These are phyloP conservation scores for Musa troglodytarum DNA, from an alignment of 176 grass and related monocot genomes.

Conservation along the genomic window DNA sequence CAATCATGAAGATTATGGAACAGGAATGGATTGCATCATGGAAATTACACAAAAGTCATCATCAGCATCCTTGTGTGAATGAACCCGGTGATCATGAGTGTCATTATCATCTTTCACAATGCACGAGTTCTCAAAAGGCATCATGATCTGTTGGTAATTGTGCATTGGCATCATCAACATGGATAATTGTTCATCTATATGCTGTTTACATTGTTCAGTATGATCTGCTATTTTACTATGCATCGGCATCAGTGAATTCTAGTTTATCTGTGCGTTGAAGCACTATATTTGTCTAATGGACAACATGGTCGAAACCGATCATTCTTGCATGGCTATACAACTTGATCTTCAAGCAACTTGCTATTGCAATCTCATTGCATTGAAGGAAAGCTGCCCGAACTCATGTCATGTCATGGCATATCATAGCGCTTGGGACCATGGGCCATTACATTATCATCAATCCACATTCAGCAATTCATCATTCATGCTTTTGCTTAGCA, in stretches of 20 bases:
- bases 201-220: neutral
- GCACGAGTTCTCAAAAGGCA: slow-evolving; percentile 26
- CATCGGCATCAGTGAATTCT: neutral
- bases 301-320: neutral
- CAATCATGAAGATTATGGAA: slow-evolving; percentile 13
- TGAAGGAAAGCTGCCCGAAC: neutral
- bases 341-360: neutral
- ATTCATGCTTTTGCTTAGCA: slow-evolving; percentile 8
- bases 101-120: slow-evolving; percentile 44
- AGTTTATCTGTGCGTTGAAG: neutral
- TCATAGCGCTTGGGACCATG: neutral
- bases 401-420: slow-evolving; percentile 5
- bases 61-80: slow-evolving; percentile 61
- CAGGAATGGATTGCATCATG: slow-evolving; percentile 41
- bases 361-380: neutral
- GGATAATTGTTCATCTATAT: slow-evolving; percentile 26
- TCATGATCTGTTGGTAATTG: slow-evolving; percentile 41
- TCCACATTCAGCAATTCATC: slow-evolving; percentile 7
- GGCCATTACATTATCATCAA: neutral
- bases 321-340: neutral
- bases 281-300: neutral
- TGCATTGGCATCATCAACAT: slow-evolving; percentile 56
- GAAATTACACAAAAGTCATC: slow-evolving; percentile 40
- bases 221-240: neutral
- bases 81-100: slow-evolving; percentile 33